These are phyloP conservation scores for Blastobotrys aristatus DNA, from an alignment of 1,139 yeast species.

Conservation along the genomic window DNA sequence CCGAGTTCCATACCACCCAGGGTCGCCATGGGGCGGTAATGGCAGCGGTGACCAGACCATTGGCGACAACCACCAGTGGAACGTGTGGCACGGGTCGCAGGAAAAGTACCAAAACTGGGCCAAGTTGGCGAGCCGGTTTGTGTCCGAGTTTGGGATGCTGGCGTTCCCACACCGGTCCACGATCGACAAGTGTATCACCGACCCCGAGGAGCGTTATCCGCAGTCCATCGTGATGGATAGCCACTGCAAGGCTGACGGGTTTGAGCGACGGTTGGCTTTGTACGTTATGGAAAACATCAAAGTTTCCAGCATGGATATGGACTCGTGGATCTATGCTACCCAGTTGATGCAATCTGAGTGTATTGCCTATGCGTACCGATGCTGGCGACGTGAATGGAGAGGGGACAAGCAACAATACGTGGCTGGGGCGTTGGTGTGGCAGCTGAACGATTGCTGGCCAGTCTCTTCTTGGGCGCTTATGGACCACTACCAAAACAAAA, in stretches of 20 bases:
- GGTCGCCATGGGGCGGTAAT: conserved; percentile 42
- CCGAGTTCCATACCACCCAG: conserved; percentile 38
- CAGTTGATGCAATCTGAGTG: conserved; percentile 50
- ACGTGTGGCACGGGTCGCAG: conserved; percentile 46
- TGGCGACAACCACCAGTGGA: conserved; percentile 49
- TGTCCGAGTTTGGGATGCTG: conserved; percentile 46
- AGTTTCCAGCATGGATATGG: conserved; percentile 35
- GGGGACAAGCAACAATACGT: conserved; percentile 34
- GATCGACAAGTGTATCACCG: conserved; percentile 33
- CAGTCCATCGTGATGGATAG: conserved; percentile 39
- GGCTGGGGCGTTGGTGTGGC: conserved; percentile 49
- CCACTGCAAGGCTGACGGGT: conserved; percentile 43
- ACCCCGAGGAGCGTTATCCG: conserved; percentile 35
- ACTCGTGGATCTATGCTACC: conserved; percentile 44
- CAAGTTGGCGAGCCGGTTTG: conserved; percentile 40
- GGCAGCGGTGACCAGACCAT: conserved; percentile 35
- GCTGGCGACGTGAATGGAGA: conserved; percentile 46
- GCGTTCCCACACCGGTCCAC: conserved; percentile 37
- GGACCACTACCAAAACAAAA: conserved; percentile 41
- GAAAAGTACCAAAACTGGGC: conserved; percentile 44
- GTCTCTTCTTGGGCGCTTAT: conserved; percentile 45
- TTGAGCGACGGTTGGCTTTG: conserved; percentile 42
- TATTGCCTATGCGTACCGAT: conserved; percentile 42
- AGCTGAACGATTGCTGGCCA: conserved; percentile 51
- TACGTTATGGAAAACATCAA: conserved; percentile 44